A percentile compares a stretch with the other conserved stretches of the same genome.
Conservation (phyloP, 208 protist species). For the Acanthamoeba healyi region DNA sequence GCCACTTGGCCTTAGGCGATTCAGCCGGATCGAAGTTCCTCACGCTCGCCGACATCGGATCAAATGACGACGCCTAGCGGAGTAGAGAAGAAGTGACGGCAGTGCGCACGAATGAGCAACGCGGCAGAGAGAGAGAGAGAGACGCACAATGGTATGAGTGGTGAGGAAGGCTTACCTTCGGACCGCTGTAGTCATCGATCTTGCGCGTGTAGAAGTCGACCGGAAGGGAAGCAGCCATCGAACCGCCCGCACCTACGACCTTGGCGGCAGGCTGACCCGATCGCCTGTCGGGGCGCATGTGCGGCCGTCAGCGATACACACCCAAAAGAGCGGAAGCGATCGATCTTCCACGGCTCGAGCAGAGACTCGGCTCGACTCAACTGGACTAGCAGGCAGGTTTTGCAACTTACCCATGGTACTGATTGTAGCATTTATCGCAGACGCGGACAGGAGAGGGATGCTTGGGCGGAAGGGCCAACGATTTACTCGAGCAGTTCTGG, state of each 20-base stretch:
- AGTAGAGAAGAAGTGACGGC: too few relatives aligned
- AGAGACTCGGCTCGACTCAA: too few relatives aligned
- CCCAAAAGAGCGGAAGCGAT: too few relatives aligned
- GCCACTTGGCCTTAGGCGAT: slow-evolving; percentile 15
- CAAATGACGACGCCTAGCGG: not conserved
- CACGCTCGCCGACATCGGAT: slow-evolving; percentile 23
- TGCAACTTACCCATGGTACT: not conserved
- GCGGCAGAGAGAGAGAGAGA: too few relatives aligned
- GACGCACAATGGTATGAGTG: not conserved
- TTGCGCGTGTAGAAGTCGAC: not conserved
- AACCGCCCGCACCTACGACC: not conserved
- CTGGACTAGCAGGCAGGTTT: not conserved
- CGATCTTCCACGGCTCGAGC: too few relatives aligned
- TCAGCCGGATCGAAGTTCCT: not conserved
- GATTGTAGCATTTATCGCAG: slow-evolving; percentile 4
- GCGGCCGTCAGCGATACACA: not conserved
- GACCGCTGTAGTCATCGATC: not conserved
- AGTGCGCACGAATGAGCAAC: not conserved
- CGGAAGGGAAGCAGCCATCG: not conserved
- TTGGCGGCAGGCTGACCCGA: not conserved
- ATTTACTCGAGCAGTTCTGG: slow-evolving; percentile 45
- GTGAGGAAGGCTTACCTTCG: not conserved
- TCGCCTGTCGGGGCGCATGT: not conserved
- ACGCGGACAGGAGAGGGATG: not conserved
- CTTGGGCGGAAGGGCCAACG: not conserved